phyloP scores from a whole-genome alignment of 2,329 filamentous ascomycete species.

The Pyrenophora teres region DNA sequence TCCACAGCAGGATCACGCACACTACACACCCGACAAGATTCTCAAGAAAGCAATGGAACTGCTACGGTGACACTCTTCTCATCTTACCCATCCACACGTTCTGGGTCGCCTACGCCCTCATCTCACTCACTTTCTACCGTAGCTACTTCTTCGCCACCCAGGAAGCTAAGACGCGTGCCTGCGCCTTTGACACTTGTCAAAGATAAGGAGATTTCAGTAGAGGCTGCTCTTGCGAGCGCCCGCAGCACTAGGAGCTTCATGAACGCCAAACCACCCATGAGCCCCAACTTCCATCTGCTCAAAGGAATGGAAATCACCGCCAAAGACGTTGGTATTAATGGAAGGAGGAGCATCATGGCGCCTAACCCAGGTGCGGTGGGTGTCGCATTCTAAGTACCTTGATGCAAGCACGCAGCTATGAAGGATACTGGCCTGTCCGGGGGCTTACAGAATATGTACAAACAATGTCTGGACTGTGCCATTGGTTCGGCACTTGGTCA shows the following conservation, averaged over 20 bases:
- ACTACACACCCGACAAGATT: slow-evolving; percentile 38
- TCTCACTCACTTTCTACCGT: slow-evolving; percentile 7
- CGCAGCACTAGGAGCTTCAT: slow-evolving; percentile 20
- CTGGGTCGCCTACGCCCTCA: background rate
- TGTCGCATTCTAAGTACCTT: slow-evolving; percentile 38
- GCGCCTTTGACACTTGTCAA: slow-evolving; percentile 32
- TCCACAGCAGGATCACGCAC: slow-evolving; percentile 30
- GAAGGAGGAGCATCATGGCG: slow-evolving; percentile 13
- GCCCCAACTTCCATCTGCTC: slow-evolving; percentile 34
- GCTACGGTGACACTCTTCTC: slow-evolving; percentile 40
- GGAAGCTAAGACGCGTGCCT: slow-evolving; percentile 35
- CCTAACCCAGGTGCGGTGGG: slow-evolving; percentile 34
- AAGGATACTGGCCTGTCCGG: too few relatives aligned
- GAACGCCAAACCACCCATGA: slow-evolving; percentile 34
- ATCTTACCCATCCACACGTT: slow-evolving; percentile 17
- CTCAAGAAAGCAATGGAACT: slow-evolving; percentile 34
- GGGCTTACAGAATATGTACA: background rate
- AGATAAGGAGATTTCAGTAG: slow-evolving; percentile 32
- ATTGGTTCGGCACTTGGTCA: background rate
- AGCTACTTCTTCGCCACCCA: slow-evolving; percentile 13
- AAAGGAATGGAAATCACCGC: slow-evolving; percentile 40
- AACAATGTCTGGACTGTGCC: background rate
- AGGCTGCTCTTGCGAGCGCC: slow-evolving; percentile 23
- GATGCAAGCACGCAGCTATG: background rate
- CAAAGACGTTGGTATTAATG: slow-evolving; percentile 21